Evolutionary conservation across 176 grass and related monocot genomes (phyloP).

Genomic region (Aegilops bicornis): DNA sequence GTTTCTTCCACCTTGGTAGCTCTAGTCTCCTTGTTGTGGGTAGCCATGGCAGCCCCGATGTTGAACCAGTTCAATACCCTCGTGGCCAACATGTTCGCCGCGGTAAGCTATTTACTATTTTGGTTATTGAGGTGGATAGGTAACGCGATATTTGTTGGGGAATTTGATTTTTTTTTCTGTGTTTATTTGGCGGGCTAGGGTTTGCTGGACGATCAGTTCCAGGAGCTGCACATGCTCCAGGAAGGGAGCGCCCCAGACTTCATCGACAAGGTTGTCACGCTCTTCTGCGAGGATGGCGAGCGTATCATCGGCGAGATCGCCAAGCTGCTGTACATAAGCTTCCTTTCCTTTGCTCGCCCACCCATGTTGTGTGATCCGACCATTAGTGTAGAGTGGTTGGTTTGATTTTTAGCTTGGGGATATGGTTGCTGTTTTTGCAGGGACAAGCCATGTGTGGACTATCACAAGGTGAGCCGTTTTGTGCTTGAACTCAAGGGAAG

Average conservation of each 20-base stretch:
- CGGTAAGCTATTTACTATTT: slow-evolving; percentile 19
- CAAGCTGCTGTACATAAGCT: slow-evolving; percentile 35
- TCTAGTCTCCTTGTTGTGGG: not conserved
- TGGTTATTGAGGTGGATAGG: not conserved
- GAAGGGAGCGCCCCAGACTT: slow-evolving; percentile 35
- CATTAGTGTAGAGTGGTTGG: not conserved
- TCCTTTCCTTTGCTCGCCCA: not conserved
- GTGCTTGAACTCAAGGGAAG: slow-evolving; percentile 62
- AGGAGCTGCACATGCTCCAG: slow-evolving; percentile 50
- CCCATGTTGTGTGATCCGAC: not conserved
- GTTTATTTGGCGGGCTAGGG: slow-evolving; percentile 23
- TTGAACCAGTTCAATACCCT: slow-evolving; percentile 36
- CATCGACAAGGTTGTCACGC: slow-evolving; percentile 45
- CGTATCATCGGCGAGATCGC: slow-evolving; percentile 47
- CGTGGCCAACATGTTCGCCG: slow-evolving; percentile 35
- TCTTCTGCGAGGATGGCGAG: slow-evolving; percentile 63
- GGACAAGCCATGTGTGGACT: slow-evolving; percentile 44
- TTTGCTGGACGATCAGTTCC: slow-evolving; percentile 62
- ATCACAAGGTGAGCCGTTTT: slow-evolving; percentile 41
- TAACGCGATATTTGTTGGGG: not conserved
- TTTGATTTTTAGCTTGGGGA: not conserved
- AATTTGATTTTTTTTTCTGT: not conserved
- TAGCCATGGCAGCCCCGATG: slow-evolving; percentile 36
- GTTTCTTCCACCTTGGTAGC: not conserved
- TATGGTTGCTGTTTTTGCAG: slow-evolving; percentile 33